Evolutionary conservation across 176 grass and related monocot species (phyloP), one percentile per base, ranked within the genome.

Genomic region (Calamus simplicifolius): DNA sequence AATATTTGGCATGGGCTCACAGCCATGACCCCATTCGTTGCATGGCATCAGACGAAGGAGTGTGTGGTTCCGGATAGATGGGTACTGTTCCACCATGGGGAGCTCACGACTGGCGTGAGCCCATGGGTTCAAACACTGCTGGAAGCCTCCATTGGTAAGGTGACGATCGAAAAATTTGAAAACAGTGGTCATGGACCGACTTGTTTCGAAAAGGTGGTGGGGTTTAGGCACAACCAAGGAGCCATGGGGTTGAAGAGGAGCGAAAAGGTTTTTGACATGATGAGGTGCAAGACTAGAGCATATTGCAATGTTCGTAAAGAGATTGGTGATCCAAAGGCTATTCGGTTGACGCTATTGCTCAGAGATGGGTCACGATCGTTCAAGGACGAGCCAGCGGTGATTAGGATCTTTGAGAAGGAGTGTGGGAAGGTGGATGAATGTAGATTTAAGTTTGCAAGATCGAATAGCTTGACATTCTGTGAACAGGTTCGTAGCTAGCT

Each of bases 1-100:
- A 94, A 94, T 58, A 49, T 88, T 19, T 94, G 83, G 84, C 84
- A 88, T 26, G 89, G 89, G 2, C 70, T 87, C 54, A 66, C 74
- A 8, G 51, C 80, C 2, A 27, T 93, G 3, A 48, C 75, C 2
- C 89, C 89, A 16, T 75, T 84, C 54, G 73, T 60, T 64, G 56
- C 73, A 28, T 84, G 77, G 88, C 67, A 93, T 63, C 59, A 50
- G 48, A 56, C 66, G 59, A 58, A 58, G 5, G 51, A 62, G 0
- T 87, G 89, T 57, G 7, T 30, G 4, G 70, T 54, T 0, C 84
- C 89, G 0, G 55, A 61, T 0, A 68, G 74, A 52, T 94, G 80
- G 80, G 80, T 72, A 14, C 30, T 94, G 63, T 88, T 88, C 48
- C 84, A 85, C 56, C 71, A 73, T 30, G 84, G 77, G 16, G 84